These are phyloP conservation scores for Apiotrichum gamsii DNA, from an alignment of 1,284 basidiomycete genomes.

Conservation along the genomic window DNA sequence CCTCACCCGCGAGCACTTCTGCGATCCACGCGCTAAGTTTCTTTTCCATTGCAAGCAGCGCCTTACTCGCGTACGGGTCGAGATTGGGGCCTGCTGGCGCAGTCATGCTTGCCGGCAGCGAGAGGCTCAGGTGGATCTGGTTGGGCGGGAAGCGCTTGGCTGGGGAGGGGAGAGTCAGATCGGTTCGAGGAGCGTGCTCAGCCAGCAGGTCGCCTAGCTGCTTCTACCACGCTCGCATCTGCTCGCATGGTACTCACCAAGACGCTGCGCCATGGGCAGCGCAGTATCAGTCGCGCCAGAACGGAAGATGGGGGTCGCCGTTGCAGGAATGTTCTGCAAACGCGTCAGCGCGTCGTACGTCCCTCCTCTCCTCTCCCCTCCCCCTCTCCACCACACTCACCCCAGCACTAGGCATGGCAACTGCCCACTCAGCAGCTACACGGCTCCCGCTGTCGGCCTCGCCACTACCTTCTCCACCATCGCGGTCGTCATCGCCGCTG, in stretches of 20 bases:
- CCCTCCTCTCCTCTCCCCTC: background rate
- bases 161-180: slow-evolving; percentile 3
- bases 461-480: background rate
- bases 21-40: slow-evolving; percentile 34
- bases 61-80: slow-evolving; percentile 37
- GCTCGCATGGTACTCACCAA: slow-evolving; percentile 55
- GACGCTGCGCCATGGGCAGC: slow-evolving; percentile 65
- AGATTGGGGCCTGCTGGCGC: slow-evolving; percentile 26
- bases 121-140: slow-evolving; percentile 43
- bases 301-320: slow-evolving; percentile 63
- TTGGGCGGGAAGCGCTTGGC: slow-evolving; percentile 37
- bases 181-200: too few species aligned
- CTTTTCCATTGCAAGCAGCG: slow-evolving; percentile 43
- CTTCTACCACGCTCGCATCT: background rate
- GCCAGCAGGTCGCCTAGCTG: background rate
- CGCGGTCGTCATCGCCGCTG: background rate
- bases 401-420: slow-evolving; percentile 63
- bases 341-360: background rate
- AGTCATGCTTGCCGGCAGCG: slow-evolving; percentile 31
- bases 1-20: slow-evolving; percentile 17
- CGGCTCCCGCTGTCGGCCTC: slow-evolving; percentile 34
- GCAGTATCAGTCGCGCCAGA: slow-evolving; percentile 60
- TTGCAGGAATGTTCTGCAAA: slow-evolving; percentile 48
- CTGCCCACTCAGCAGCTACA: slow-evolving; percentile 71
- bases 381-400: slow-evolving; percentile 34